Conservation (phyloP, 2,329 filamentous ascomycete species). For the Fusarium napiforme region DNA sequence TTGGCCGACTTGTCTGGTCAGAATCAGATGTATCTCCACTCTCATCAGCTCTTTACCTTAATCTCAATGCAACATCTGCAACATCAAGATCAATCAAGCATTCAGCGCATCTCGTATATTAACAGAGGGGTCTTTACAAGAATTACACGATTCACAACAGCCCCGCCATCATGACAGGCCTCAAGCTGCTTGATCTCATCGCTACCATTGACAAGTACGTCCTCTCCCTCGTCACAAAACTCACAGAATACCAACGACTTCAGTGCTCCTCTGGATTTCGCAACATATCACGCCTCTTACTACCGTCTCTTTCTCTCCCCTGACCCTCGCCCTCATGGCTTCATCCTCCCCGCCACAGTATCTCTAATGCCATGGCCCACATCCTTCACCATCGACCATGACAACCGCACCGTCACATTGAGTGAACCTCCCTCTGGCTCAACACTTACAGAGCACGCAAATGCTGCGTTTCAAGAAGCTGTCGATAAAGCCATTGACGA, state of each 20-base stretch:
- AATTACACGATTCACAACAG: background rate
- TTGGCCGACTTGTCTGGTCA: conserved; percentile 3
- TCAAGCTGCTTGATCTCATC: conserved; percentile 52
- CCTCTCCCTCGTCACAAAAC: background rate
- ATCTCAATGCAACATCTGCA: background rate
- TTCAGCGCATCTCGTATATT: background rate
- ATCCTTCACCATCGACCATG: conserved; percentile 51
- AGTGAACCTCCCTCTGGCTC: conserved; percentile 35
- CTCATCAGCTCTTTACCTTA: background rate
- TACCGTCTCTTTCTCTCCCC: conserved; percentile 59
- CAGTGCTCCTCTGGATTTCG: conserved; percentile 61
- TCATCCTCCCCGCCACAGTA: conserved; percentile 59
- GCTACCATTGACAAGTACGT: conserved; percentile 57
- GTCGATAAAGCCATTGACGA: conserved; percentile 53
- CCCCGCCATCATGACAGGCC: conserved; percentile 33
- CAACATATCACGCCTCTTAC: conserved; percentile 51
- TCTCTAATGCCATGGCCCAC: conserved; percentile 59
- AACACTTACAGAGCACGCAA: conserved; percentile 48
- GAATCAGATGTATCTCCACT: conserved; percentile 22
- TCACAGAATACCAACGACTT: background rate
- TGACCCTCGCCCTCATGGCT: conserved; percentile 61
- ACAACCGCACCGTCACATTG: conserved; percentile 49
- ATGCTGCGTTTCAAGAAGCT: conserved; percentile 52
- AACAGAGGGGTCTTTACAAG: background rate
- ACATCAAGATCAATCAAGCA: background rate